phyloP scores from a whole-genome alignment of 805 yeast species.

The Danielia oregonensis region DNA sequence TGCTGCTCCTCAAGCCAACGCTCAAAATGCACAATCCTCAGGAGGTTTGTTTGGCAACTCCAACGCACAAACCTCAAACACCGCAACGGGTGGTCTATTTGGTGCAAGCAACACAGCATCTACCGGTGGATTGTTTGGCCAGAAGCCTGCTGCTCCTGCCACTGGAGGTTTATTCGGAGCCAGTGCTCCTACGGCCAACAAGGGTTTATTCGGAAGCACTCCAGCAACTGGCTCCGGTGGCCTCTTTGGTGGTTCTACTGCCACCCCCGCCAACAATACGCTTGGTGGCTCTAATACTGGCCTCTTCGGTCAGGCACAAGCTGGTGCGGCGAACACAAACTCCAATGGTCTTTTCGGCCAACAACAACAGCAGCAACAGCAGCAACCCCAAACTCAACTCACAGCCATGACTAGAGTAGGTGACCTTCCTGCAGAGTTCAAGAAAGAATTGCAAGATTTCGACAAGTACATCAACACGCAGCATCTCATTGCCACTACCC shows the following conservation, averaged over 20 bases:
- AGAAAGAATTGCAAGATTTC: slow-evolving; percentile 63
- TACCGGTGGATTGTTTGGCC: slow-evolving; percentile 3
- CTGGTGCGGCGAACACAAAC: slow-evolving; percentile 1
- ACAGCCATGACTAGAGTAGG: slow-evolving; percentile 74
- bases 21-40: background rate
- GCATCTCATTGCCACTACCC: slow-evolving; percentile 64
- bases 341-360: slow-evolving; percentile 12
- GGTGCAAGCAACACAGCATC: slow-evolving; percentile 6
- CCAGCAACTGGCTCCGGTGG: slow-evolving; percentile 24
- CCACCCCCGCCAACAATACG: slow-evolving; percentile 4
- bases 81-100: slow-evolving; percentile 8
- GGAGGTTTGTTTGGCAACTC: slow-evolving; percentile 8
- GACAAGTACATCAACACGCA: slow-evolving; percentile 73
- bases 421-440: slow-evolving; percentile 69
- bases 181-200: slow-evolving; percentile 1
- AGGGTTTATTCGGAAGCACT: slow-evolving; percentile 25
- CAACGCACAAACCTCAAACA: background rate
- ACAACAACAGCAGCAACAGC: slow-evolving; percentile 38
- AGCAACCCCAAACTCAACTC: slow-evolving; percentile 45
- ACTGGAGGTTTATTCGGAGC: slow-evolving; percentile 16
- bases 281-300: slow-evolving; percentile 7
- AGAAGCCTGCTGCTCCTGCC: background rate
- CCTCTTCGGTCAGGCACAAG: slow-evolving; percentile 30
- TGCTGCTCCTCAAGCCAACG: background rate
- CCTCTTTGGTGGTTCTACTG: slow-evolving; percentile 30